Base-by-base conservation (phyloP, 768 basidiomycete species). In the Mycena vulgaris region DNA sequence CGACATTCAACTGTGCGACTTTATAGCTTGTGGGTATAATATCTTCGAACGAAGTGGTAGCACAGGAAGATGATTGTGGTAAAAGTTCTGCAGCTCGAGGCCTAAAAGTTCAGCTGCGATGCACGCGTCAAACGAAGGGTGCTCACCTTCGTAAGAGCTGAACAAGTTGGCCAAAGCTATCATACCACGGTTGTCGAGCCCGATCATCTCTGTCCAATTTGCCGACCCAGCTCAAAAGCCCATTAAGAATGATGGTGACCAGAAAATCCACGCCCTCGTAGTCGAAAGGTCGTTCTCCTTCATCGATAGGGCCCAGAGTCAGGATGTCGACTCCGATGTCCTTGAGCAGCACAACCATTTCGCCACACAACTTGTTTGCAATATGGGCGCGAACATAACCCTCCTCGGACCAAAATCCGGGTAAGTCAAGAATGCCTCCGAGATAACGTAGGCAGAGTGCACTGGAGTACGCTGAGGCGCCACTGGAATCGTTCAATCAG, bases 121-220 rank as follows among this genome's bases (percentile, higher is more conserved):
- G n/a, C 11, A 42, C 5, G 19, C 17, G 17, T 42, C 5, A 5
- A 42, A 42, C 6, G 47, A 48, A 10, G 23, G 23, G 23, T 55
- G 69, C 27, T 27, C 74, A 33, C 56, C 56, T 5, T 8, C 56
- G 56, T 30, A 42, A 27, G 3, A 42, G 37, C 16, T 58, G 56
- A 37, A 42, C 8, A 40, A 27, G 5, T 16, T 39, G n/a, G 37
- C 33, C 10, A n/a, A 37, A 58, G 9, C 21, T 5, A 25, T 23
- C 14, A 40, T 39, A 39, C 37, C 40, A 58, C 3, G 23, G 35
- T 42, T 39, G 56, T 5, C 11, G 37, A 14, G 6, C 3, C 56
- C 7, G 23, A 23, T 27, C 37, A 16, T 6, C 37, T 10, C 19
- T 3, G 16, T n/a, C 25, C 5, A 58, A 4, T 28, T 58, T 25